Base-by-base conservation (phyloP, 2,329 filamentous ascomycete species). In the Xylaria digitata region DNA sequence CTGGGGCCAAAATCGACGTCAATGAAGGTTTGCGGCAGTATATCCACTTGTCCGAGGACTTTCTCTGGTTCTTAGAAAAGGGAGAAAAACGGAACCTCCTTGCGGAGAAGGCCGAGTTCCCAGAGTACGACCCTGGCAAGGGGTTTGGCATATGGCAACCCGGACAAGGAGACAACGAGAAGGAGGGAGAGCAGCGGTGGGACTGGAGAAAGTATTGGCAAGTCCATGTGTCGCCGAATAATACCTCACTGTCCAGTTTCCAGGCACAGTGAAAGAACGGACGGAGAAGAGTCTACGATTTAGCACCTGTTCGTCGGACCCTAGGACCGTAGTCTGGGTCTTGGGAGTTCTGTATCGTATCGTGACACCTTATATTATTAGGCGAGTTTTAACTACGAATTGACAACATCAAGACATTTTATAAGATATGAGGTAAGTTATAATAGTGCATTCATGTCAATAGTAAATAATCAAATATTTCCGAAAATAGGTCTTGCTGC, bases 11-110 rank as follows among this genome's bases (percentile, higher is more conserved):
- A 0, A 82, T 90, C n/a, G 79, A 87, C 61, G 85, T 85, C 1
- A 81, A 80, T 49, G 82, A 87, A 63, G 89, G 86, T 0, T 75
- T 91, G 48, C 75, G 79, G 34, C 84, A 90, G 76, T 91, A 91
- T 71, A 87, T 90, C 32, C 81, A 85, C 50, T 79, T 88, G 1
- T 84, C 87, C 0, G 77, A 84, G 53, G 85, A 87, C 49, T 91
- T 91, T 67, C 74, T 90, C 66, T 76, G 80, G 30, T 89, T 83
- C 68, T 63, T 85, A 23, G 69, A 70, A 2, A 76, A 77, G 1
- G 81, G 80, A 0, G 75, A 82, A 62, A 81, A 80, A 70, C 77
- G 76, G 6, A 83, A 84, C 0, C 72, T 90, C 34, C 73, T 90
- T 43, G 78, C 74, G 1, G 83, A 88, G 71, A 80, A 80, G 45